Evolutionary conservation across 192 early-diverging fungal species (phyloP), one percentile per base, ranked within the genome.

Genomic region (Coemansia sp.): DNA sequence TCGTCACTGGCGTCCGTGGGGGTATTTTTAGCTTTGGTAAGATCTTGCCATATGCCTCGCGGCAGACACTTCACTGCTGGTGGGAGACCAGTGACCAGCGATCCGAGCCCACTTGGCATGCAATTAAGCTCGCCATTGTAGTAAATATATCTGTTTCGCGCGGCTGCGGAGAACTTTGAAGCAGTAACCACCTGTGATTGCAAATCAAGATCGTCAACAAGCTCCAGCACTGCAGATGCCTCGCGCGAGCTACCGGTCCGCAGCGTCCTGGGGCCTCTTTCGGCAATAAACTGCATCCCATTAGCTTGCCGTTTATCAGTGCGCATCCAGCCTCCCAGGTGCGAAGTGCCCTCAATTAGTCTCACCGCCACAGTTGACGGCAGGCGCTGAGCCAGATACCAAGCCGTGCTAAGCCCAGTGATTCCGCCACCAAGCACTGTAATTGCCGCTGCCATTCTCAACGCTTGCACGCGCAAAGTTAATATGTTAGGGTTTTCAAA

Each of bases 371-470:
- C 80, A 4, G 63, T 62, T n/a, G 69, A 51, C 31, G 75, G 74
- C 29, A 85, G 66, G 29, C 67, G 64, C 29, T 80, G 80, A 6
- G 91, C 74, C 19, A 94, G 76, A 76, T 90, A 91, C 85, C 88
- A 95, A 4, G 93, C 93, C 3, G 92, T 82, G 42, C 89, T 87
- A 19, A 98, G 87, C 14, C 95, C 95, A 21, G 90, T 89, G 68
- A 98, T 91, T 29, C 96, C 96, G 31, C 93, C 95, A 32, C 96
- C 96, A 5, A 98, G 77, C n/a, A 98, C 88, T 6, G 87, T 85
- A 67, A 94, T 81, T 57, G 68, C 62, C 53, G 59, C 53, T 17
- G 70, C 53, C 73, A 80, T 80, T 42, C 53, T 3, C 33, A 11
- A 8, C 54, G 11, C 51, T n/a, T 22, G 22, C 19, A 42, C 19